Evolutionary conservation across 139 green algal species (phyloP).

Genomic region (Haematococcus sp.): DNA sequence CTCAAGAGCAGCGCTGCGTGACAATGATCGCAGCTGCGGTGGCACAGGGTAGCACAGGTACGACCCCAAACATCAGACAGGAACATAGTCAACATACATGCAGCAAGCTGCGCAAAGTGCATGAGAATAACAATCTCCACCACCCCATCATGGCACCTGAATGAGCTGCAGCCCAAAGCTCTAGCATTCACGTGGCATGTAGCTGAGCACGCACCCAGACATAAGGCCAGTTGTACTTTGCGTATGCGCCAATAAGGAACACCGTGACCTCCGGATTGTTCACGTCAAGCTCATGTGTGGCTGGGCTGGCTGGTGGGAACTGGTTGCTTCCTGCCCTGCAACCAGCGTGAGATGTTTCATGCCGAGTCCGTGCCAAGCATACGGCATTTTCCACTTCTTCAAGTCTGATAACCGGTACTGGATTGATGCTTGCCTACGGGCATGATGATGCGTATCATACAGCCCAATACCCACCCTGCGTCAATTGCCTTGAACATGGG

Average conservation of each 20-base stretch:
- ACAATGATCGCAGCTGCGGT: conserved; percentile 44
- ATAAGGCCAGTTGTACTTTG: conserved; percentile 67
- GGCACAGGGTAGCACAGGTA: background rate
- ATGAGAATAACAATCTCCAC: too few species aligned
- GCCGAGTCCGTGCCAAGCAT: too few species aligned
- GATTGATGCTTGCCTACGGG: too few species aligned
- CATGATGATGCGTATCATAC: too few species aligned
- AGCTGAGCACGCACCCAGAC: conserved; percentile 63
- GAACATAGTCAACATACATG: too few species aligned
- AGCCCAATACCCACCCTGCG: conserved; percentile 14
- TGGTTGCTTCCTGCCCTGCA: conserved; percentile 1
- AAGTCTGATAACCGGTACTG: too few species aligned
- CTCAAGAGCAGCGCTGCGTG: conserved; percentile 1
- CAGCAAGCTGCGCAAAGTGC: too few species aligned
- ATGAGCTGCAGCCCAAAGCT: conserved; percentile 3
- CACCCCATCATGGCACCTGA: too few species aligned
- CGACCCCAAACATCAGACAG: too few species aligned
- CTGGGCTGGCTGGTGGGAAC: conserved; percentile 53
- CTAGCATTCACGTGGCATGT: background rate
- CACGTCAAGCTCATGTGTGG: conserved; percentile 48
- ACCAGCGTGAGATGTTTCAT: too few species aligned
- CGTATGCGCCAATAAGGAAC: conserved; percentile 61
- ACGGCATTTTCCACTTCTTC: too few species aligned
- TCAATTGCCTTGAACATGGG: conserved; percentile 28
- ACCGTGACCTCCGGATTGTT: conserved; percentile 62